phyloP scores from a whole-genome alignment of 2,329 filamentous ascomycete species.

The Geosmithia putterillii region DNA sequence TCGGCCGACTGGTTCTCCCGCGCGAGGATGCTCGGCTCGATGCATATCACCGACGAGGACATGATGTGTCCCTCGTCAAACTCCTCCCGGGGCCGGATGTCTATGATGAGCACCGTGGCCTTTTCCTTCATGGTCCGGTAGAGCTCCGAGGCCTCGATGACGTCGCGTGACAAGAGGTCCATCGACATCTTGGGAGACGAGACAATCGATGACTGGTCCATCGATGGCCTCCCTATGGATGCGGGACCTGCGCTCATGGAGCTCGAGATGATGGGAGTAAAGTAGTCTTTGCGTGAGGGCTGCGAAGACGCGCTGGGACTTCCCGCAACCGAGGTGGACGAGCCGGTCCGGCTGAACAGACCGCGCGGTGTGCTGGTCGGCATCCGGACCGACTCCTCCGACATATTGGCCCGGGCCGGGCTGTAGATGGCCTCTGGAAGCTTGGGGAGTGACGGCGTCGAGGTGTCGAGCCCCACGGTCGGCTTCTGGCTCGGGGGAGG shows the following conservation, averaged over 20 bases:
- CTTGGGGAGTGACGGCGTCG: constrained; percentile 51
- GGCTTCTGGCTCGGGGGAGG: constrained; percentile 25
- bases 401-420: constrained; percentile 60
- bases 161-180: constrained; percentile 40
- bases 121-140: constrained; percentile 52
- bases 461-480: constrained; percentile 34
- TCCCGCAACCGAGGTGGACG: constrained; percentile 25
- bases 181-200: constrained; percentile 8
- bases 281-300: constrained; percentile 18
- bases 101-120: constrained; percentile 64
- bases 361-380: constrained; percentile 54
- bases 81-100: constrained; percentile 66
- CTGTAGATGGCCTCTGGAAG: constrained; percentile 67
- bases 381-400: constrained; percentile 50
- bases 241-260: constrained; percentile 1
- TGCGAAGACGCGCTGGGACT: constrained; percentile 14
- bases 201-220: constrained; percentile 1
- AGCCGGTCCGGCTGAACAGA: constrained; percentile 48
- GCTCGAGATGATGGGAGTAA: constrained; percentile 20
- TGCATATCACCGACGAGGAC: constrained; percentile 71
- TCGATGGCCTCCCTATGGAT: background rate
- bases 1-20: constrained; percentile 53
- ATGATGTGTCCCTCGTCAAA: constrained; percentile 87
- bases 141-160: constrained; percentile 58
- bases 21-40: constrained; percentile 67